Evolutionary conservation across 345 rosid genomes (phyloP), one percentile per base, ranked within the genome.

Genomic region (Citrus glauca): DNA sequence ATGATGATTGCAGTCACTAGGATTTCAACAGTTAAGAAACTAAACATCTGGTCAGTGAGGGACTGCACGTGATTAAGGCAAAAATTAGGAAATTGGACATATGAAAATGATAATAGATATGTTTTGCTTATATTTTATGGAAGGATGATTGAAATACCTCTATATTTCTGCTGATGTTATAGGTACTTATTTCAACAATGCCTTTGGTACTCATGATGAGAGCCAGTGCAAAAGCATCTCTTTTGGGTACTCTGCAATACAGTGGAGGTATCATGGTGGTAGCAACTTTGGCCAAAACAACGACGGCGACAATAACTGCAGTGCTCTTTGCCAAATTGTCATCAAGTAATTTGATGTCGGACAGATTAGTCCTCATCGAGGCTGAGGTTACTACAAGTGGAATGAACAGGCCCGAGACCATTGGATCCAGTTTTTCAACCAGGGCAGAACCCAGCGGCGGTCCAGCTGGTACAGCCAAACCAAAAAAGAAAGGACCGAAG

Each of bases 371-470:
- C 75, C 73, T 75, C 82, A 81, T 75, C 3, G 72, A 79, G 22
- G 72, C 59, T 11, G 76, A 61, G 6, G 76, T 35, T 4, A 79
- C 22, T 14, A 67, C 48, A 57, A 84, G 28, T 9, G 84, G 87
- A 13, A 81, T 20, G 61, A 81, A 48, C 62, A 81, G 42, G 4
- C 82, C 78, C 2, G 82, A 68, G 38, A 73, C 72, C 13, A 78
- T 11, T 10, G 75, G 50, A 37, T 81, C 77, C 19, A 84, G 57
- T 71, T 81, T 84, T 27, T 79, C 73, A n/a, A 76, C 81, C 2
- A 84, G 14, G 33, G 82, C 72, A n/a, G 80, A 72, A 14, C 82
- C 84, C 13, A 81, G 38, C 7, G 84, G 86, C 6, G 80, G 86
- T 32, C 80, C 82, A 53, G 62, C 74, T 5, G 84, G 84, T 60